Percentiles rank a stretch among this genome's conserved stretches.
Conservation (phyloP, 2,329 filamentous ascomycete genomes). For the Penicillium sp. region DNA sequence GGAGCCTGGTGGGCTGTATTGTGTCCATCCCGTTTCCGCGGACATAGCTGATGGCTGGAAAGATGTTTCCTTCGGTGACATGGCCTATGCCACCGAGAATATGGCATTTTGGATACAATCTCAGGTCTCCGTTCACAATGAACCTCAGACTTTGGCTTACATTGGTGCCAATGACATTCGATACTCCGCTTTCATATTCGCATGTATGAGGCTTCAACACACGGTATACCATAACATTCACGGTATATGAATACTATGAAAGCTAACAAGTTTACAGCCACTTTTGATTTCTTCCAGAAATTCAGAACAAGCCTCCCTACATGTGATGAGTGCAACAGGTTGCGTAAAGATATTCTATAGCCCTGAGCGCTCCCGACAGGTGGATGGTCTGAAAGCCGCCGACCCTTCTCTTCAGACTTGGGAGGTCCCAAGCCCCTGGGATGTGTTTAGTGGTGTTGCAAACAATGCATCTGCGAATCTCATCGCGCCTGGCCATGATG, state of each 20-base stretch:
- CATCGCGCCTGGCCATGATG: background rate
- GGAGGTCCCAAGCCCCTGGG: slow-evolving; percentile 12
- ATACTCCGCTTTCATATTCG: slow-evolving; percentile 19
- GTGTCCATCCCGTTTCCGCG: slow-evolving; percentile 11
- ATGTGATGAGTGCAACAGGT: slow-evolving; percentile 10
- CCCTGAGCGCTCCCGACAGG: slow-evolving; percentile 22
- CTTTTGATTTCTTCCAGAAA: slow-evolving; percentile 28
- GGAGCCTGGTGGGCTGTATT: slow-evolving; percentile 6
- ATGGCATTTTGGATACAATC: slow-evolving; percentile 13
- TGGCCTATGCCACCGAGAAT: slow-evolving; percentile 9
- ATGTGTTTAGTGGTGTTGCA: slow-evolving; percentile 7
- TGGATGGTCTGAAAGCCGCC: slow-evolving; percentile 1
- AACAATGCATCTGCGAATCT: background rate
- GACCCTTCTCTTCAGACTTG: slow-evolving; percentile 10
- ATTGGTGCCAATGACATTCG: slow-evolving; percentile 23
- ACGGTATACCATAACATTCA: slow-evolving; percentile 10
- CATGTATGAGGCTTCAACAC: slow-evolving; percentile 17
- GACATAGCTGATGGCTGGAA: slow-evolving; percentile 11
- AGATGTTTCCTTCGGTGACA: slow-evolving; percentile 3
- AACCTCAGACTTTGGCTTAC: slow-evolving; percentile 12
- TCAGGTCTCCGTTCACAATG: background rate
- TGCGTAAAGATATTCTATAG: slow-evolving; percentile 14
- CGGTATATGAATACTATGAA: slow-evolving; percentile 6
- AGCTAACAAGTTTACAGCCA: slow-evolving; percentile 14
- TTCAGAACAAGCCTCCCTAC: slow-evolving; percentile 20